Conservation (phyloP, 768 basidiomycete species). For the Amanita rubescens region DNA sequence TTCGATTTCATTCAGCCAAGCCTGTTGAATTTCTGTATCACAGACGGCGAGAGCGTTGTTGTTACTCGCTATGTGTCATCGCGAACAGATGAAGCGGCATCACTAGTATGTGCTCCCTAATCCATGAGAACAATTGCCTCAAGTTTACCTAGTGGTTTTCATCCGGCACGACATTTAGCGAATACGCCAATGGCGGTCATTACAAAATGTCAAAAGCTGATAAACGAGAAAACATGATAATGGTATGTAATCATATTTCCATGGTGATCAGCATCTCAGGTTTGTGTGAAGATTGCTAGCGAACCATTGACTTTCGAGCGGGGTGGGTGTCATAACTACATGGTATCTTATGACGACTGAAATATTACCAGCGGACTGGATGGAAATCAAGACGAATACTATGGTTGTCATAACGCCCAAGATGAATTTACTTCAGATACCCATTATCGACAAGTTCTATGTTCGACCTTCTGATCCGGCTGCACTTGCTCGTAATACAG, state of each 20-base stretch:
- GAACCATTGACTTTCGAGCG: slow-evolving; percentile 97
- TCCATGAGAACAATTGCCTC: neutral
- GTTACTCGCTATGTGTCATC: slow-evolving; percentile 95
- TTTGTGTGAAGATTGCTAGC: slow-evolving; percentile 56
- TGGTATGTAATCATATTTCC: slow-evolving; percentile 37
- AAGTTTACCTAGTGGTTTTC: slow-evolving; percentile 70
- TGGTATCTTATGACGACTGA: slow-evolving; percentile 2
- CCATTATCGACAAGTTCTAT: slow-evolving; percentile 89
- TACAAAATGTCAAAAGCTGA: slow-evolving; percentile 95
- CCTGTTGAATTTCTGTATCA: slow-evolving; percentile 93
- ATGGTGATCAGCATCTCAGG: neutral
- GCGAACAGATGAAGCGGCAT: slow-evolving; percentile 85
- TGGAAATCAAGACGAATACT: slow-evolving; percentile 96
- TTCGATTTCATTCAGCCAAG: slow-evolving; percentile 60
- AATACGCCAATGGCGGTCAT: slow-evolving; percentile 82
- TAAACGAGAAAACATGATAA: slow-evolving; percentile 93
- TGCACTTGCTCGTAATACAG: slow-evolving; percentile 57
- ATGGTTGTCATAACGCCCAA: slow-evolving; percentile 94
- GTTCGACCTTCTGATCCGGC: slow-evolving; percentile 82
- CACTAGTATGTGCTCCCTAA: slow-evolving; percentile 44
- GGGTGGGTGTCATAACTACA: slow-evolving; percentile 34
- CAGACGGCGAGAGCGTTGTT: slow-evolving; percentile 90
- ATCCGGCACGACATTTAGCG: slow-evolving; percentile 89
- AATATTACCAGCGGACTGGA: slow-evolving; percentile 75
- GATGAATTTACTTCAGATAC: slow-evolving; percentile 92